These are phyloP conservation scores for Chrysosporium keratinophilum DNA, from an alignment of 2,329 filamentous ascomycete species.

Conservation along the genomic window DNA sequence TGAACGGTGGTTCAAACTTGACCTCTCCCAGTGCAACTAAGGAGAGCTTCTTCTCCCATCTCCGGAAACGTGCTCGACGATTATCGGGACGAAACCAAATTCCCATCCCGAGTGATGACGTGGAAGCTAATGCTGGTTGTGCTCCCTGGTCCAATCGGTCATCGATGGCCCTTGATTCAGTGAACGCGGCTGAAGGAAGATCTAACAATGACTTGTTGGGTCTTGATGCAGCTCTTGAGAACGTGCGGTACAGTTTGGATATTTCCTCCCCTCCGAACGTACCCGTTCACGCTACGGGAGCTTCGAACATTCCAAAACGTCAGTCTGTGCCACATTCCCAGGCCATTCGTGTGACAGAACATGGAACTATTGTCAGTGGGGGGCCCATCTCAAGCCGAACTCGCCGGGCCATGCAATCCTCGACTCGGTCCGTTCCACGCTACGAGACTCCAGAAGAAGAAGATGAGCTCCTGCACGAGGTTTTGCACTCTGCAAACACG, in stretches of 20 bases:
- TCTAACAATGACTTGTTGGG: conserved; percentile 45
- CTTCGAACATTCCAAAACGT: conserved; percentile 24
- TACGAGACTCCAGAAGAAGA: conserved; percentile 96
- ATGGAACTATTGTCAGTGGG: conserved; percentile 15
- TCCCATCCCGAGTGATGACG: conserved; percentile 71
- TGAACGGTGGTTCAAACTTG: conserved; percentile 69
- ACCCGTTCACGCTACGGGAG: conserved; percentile 27
- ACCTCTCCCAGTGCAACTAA: conserved; percentile 63
- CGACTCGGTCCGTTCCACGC: conserved; percentile 62
- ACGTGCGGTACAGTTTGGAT: conserved; percentile 50
- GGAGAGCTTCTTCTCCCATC: conserved; percentile 96
- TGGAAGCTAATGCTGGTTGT: conserved; percentile 87
- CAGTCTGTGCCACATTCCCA: conserved; percentile 31
- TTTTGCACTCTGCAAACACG: conserved; percentile 63
- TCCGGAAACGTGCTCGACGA: conserved; percentile 82
- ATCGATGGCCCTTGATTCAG: conserved; percentile 64
- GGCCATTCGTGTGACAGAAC: conserved; percentile 8
- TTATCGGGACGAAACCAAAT: conserved; percentile 85
- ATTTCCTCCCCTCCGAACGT: conserved; percentile 29
- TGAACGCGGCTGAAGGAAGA: conserved; percentile 37
- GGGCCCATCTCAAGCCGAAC: conserved; percentile 54
- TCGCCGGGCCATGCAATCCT: conserved; percentile 60
- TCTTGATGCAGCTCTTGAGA: conserved; percentile 51
- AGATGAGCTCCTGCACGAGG: conserved; percentile 89
- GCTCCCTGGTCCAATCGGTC: conserved; percentile 81